Evolutionary conservation across 2,329 filamentous ascomycete species (phyloP).

Genomic region (Cladosporium phlei): DNA sequence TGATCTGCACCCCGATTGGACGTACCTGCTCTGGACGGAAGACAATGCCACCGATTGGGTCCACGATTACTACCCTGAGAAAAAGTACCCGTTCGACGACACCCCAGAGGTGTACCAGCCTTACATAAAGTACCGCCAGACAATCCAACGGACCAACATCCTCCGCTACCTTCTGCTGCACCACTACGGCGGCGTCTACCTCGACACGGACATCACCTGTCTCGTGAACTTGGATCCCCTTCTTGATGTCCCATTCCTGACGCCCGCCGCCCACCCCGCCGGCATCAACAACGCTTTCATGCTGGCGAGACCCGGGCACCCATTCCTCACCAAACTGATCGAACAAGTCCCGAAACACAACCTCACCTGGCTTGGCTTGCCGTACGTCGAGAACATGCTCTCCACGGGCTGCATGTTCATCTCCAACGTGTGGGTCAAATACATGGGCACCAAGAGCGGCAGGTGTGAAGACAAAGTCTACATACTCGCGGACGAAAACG

Average conservation of each 20-base stretch:
- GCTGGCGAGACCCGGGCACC: conserved; percentile 22
- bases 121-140: conserved; percentile 24
- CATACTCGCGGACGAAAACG: conserved; percentile 24
- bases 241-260: conserved; percentile 22
- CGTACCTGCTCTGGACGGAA: conserved; percentile 25
- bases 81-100: too few species aligned
- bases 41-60: conserved; percentile 21
- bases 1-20: conserved; percentile 22
- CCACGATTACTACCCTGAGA: conserved; percentile 22
- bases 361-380: conserved; percentile 26
- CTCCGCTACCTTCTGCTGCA: conserved; percentile 27
- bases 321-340: conserved; percentile 22
- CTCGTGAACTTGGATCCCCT: conserved; percentile 21
- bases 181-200: conserved; percentile 27
- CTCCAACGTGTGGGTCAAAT: conserved; percentile 26
- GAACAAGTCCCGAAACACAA: conserved; percentile 18
- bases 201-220: conserved; percentile 28
- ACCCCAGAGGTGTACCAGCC: conserved; percentile 20
- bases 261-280: conserved; percentile 26
- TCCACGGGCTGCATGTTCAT: conserved; percentile 30
- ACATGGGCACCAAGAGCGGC: conserved; percentile 14
- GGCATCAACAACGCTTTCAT: conserved; percentile 32
- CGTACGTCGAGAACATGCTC: conserved; percentile 30
- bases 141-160: conserved; percentile 28
- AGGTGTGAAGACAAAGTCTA: conserved; percentile 19